Percentiles rank a stretch among this genome's conserved stretches.
These are phyloP conservation scores for Sclerotinia nivalis DNA, from an alignment of 2,329 filamentous ascomycete species.

Conservation along the genomic window DNA sequence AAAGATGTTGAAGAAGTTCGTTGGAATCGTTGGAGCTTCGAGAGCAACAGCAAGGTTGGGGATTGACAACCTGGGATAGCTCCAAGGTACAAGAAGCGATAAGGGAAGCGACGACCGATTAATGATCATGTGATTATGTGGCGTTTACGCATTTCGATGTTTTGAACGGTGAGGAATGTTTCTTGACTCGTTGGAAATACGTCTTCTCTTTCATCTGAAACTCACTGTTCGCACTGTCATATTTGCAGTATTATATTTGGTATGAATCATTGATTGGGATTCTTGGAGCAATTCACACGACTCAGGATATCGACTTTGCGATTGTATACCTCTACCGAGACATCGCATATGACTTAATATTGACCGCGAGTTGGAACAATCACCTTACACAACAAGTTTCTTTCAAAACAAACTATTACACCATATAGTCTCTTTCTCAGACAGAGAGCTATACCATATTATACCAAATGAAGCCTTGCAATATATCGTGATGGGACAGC, in stretches of 20 bases:
- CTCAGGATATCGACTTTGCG: constrained; percentile 20
- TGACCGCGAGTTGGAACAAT: constrained; percentile 21
- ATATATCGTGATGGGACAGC: constrained; percentile 60
- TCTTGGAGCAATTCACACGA: constrained; percentile 18
- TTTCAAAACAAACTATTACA: constrained; percentile 14
- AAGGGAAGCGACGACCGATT: constrained; percentile 33
- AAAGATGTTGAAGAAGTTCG: constrained; percentile 24
- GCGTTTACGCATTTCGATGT: constrained; percentile 6
- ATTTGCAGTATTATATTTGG: constrained; percentile 6
- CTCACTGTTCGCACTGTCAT: not conserved
- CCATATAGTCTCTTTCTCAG: constrained; percentile 17
- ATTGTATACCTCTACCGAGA: constrained; percentile 17
- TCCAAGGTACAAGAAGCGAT: constrained; percentile 30
- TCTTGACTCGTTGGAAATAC: constrained; percentile 9
- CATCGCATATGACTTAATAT: constrained; percentile 24
- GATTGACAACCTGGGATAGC: constrained; percentile 16
- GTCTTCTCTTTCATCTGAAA: constrained; percentile 8
- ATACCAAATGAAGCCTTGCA: constrained; percentile 40
- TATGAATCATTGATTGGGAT: constrained; percentile 4
- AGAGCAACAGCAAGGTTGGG: constrained; percentile 22
- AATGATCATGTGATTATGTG: constrained; percentile 31
- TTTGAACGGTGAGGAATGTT: constrained; percentile 19
- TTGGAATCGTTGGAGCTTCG: constrained; percentile 28
- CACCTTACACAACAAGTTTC: constrained; percentile 12
- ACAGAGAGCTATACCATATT: constrained; percentile 24